Evolutionary conservation across 352 stramenopile genomes (phyloP), one percentile per base, ranked within the genome.

Genomic region (Phytophthora chlamydospora): DNA sequence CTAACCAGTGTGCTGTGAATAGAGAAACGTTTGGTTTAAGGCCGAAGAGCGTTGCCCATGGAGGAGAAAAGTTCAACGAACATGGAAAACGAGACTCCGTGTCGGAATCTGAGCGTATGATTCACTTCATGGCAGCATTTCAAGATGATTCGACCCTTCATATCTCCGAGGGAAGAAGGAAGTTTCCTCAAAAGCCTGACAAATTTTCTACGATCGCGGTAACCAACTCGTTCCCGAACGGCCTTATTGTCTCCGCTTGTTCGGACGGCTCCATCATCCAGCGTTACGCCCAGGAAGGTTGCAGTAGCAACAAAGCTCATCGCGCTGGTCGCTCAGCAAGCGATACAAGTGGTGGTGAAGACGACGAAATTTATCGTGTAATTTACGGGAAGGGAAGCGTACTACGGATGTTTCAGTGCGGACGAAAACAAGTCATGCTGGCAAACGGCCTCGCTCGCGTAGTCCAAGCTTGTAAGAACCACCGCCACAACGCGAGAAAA

Each of bases 1-100:
- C 35, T 57, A 42, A 64, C 38, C 33, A 12, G 9, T 29, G 11
- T 13, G 39, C 16, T 34, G 46, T 58, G 42, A 4, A 24, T 34
- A 90, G 83, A 1, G 74, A 89, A 41, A 68, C 83, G 3, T 91
- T 90, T 63, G 84, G 82, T 1, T 55, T 93, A 36, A 75, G 84
- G 0, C 71, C 80, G 29, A 49, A 54, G 9, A 7, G 19, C 10
- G 4, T 44, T n/a, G 14, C 47, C 29, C 14, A 44, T 1, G 8
- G 55, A 31, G 45, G 38, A 39, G 21, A 21, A 53, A 10, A 9
- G 27, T n/a, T 27, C 29, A 35, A 14, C 12, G 33, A 45, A 24
- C 36, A 11, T n/a, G 9, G 58, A 32, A 21, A 43, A 17, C 24
- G 50, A 42, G 16, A 8, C 21, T 41, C 33, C 8, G 16, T 14